Evolutionary conservation across 306 rosid species (phyloP), one percentile per base, ranked within the genome.

Genomic region (Quercus mongolica): DNA sequence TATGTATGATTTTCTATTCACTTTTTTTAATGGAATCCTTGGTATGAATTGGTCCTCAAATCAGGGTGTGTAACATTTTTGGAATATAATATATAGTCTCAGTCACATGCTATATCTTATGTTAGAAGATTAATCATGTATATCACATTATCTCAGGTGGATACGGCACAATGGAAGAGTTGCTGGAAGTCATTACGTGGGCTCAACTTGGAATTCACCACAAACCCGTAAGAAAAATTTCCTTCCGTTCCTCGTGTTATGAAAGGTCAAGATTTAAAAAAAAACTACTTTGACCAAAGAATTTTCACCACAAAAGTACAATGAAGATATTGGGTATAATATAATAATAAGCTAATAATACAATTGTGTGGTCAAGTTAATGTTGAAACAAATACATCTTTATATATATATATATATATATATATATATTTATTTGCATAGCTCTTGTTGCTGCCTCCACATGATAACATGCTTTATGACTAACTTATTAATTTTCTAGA

Each of bases 141-240:
- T 41, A 58, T 20, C 26, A 5, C 77, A 70, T 73, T 19, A 38
- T 38, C 46, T 70, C 63, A 96, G 99, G 99, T 71, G 99, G 99
- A 30, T 96, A 96, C 76, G 99, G 99, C 63, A 96, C 99, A 7
- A 94, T 96, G 55, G 99, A 96, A 81, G 99, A 96, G 83, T 89
- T 96, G 86, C 92, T 96, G 4, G 99, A 96, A 88, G 96, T 96
- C 75, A 96, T 96, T 83, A 96, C 99, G 35, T 96, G 99, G 99
- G 99, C 99, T 82, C 99, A 96, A 83, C 98, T 96, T 69, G 98
- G 99, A 54, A 96, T 96, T 68, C 99, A 96, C 79, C 90, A 91
- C 82, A 96, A 96, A 85, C 99, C 99, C 33, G 99, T 95, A 79
- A 83, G 92, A 76, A 79, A 46, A 23, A 13, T 61, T 59, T 18